These are phyloP conservation scores for Kluyveromyces aestuarii DNA, from an alignment of 805 yeast species.

Conservation along the genomic window DNA sequence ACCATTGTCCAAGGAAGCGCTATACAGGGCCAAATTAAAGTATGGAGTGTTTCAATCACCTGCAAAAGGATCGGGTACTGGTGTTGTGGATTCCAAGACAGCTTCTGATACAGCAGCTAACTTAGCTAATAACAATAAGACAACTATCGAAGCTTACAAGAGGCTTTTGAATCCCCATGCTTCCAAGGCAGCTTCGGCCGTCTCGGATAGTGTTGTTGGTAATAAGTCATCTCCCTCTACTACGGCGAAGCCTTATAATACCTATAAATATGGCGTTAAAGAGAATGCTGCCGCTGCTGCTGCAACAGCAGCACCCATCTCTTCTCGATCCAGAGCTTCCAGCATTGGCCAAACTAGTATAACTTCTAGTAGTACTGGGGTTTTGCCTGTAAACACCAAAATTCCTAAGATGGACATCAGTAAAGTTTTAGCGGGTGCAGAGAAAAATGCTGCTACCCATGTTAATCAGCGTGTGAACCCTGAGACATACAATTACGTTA, in stretches of 20 bases:
- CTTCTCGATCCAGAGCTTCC: conserved; percentile 4
- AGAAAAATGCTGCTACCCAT: conserved; percentile 20
- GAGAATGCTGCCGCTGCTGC: conserved; percentile 3
- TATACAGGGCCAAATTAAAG: conserved; percentile 63
- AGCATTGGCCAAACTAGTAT: conserved; percentile 6
- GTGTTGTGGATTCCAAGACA: conserved; percentile 45
- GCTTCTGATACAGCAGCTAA: conserved; percentile 74
- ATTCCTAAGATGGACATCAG: conserved; percentile 15
- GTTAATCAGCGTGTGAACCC: conserved; percentile 9
- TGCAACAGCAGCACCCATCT: conserved; percentile 5
- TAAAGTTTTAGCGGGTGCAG: conserved; percentile 25
- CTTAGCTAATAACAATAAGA: conserved; percentile 58
- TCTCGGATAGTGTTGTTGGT: conserved; percentile 3
- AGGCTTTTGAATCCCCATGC: conserved; percentile 32
- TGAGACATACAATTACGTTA: conserved; percentile 4
- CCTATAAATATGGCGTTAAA: background rate
- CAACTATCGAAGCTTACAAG: conserved; percentile 54
- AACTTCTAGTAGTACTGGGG: background rate
- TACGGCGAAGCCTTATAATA: background rate
- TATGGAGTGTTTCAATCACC: conserved; percentile 55
- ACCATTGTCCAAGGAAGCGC: conserved; percentile 65
- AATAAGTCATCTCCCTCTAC: background rate
- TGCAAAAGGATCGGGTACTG: conserved; percentile 37
- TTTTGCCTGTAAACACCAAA: conserved; percentile 1
- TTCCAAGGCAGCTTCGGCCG: conserved; percentile 23